Conservation (phyloP, 371 early-diverging fungal genomes). For the Rhizopus sp. region DNA sequence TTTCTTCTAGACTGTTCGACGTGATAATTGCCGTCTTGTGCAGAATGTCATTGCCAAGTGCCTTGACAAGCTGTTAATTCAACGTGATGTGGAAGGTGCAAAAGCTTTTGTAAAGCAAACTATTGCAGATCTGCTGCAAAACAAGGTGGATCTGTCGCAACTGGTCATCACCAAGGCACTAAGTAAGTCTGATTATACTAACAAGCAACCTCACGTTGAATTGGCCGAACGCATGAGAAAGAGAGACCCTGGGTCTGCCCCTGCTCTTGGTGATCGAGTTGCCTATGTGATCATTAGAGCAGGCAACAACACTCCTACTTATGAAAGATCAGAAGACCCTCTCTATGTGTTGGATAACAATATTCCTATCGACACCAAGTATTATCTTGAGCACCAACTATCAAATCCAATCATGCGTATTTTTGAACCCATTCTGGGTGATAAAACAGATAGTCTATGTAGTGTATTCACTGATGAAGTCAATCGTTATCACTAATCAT, state of each 20-base stretch:
- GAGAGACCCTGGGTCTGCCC: conserved; percentile 97
- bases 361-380: conserved; percentile 98
- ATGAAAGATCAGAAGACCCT: conserved; percentile 99
- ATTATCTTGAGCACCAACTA: conserved; percentile 99
- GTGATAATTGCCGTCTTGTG: conserved; percentile 98
- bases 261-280: conserved; percentile 98
- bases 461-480: conserved; percentile 23
- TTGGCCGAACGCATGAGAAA: conserved; percentile 96
- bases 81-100: conserved; percentile 91
- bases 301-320: conserved; percentile 88
- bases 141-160: conserved; percentile 97
- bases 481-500: neutral
- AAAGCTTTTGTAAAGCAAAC: conserved; percentile 86
- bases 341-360: conserved; percentile 98
- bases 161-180: conserved; percentile 98
- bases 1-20: conserved; percentile 89
- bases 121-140: conserved; percentile 94
- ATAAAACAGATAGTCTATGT: conserved; percentile 82
- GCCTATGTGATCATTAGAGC: conserved; percentile 98
- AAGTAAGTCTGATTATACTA: conserved; percentile 96
- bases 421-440: conserved; percentile 98
- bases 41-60: conserved; percentile 94
- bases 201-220: conserved; percentile 98
- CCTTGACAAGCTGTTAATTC: conserved; percentile 90
- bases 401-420: conserved; percentile 96